A percentile compares a stretch with the other conserved stretches of the same genome.
Evolutionary conservation across 2,329 filamentous ascomycete species (phyloP).

Genomic region (Cladosporium velox): DNA sequence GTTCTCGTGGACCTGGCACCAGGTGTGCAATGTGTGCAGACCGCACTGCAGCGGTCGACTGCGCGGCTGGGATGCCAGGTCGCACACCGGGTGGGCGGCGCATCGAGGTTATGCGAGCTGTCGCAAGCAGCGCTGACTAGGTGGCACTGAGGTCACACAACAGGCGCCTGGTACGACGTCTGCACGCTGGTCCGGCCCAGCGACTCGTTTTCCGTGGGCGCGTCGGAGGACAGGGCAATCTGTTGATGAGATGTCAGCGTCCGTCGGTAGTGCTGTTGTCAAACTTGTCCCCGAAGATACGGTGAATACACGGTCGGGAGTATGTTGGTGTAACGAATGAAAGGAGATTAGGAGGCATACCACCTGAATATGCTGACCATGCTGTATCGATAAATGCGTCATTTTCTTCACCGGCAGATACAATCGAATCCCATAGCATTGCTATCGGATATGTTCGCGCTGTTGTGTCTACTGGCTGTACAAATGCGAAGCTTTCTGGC

Average conservation of each 20-base stretch:
- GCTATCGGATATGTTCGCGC: not conserved
- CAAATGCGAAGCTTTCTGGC: not conserved
- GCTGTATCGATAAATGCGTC: not conserved
- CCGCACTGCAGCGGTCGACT: not conserved
- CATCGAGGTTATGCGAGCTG: slow-evolving; percentile 11
- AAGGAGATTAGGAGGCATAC: not conserved
- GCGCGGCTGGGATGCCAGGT: slow-evolving; percentile 2
- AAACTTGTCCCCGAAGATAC: not conserved
- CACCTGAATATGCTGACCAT: too few species aligned
- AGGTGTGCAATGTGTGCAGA: slow-evolving; percentile 7
- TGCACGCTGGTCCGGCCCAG: slow-evolving; percentile 6
- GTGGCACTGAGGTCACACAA: slow-evolving; percentile 9
- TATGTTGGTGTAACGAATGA: not conserved
- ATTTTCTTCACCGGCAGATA: not conserved
- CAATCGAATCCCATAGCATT: not conserved
- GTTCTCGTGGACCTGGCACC: not conserved
- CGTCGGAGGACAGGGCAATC: not conserved
- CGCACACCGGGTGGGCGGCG: slow-evolving; percentile 10
- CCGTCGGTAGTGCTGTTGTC: not conserved
- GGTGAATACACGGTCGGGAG: not conserved
- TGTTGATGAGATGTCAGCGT: not conserved
- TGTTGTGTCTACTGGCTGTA: not conserved
- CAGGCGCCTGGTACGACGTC: not conserved
- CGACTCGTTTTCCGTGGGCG: slow-evolving; percentile 19
- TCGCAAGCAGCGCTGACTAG: slow-evolving; percentile 17